Conservation (phyloP, 768 basidiomycete genomes). For the Boletellus ananas region DNA sequence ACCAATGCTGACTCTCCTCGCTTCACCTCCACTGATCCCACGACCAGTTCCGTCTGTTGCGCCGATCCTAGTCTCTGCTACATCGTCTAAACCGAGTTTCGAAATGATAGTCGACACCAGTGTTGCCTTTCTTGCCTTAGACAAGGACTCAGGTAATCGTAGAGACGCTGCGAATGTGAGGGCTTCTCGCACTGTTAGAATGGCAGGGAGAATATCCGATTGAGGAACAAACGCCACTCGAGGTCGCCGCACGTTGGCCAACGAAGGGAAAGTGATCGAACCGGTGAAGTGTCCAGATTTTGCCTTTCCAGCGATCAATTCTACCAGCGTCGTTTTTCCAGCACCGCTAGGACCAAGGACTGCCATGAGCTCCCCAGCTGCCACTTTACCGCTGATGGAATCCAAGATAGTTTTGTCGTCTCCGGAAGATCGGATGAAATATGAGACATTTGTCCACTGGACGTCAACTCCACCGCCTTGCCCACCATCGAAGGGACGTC, state of each 20-base stretch:
- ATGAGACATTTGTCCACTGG: conserved; percentile 66
- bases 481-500: conserved; percentile 35
- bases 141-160: conserved; percentile 72
- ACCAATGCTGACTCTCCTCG: conserved; percentile 86
- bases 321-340: conserved; percentile 89
- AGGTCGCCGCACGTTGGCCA: conserved; percentile 34
- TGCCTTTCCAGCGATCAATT: conserved; percentile 79
- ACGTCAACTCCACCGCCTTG: conserved; percentile 55
- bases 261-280: conserved; percentile 51
- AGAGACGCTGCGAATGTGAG: conserved; percentile 83
- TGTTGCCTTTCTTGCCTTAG: conserved; percentile 55
- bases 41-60: conserved; percentile 63
- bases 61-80: conserved; percentile 69
- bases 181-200: conserved; percentile 77
- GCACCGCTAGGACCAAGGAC: conserved; percentile 92
- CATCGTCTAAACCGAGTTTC: conserved; percentile 69
- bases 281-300: conserved; percentile 74
- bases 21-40: conserved; percentile 91
- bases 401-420: conserved; percentile 63
- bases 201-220: conserved; percentile 76
- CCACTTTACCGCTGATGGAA: conserved; percentile 62
- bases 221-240: conserved; percentile 86
- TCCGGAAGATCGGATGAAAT: conserved; percentile 45
- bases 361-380: conserved; percentile 84
- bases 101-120: conserved; percentile 69